Percentiles rank a stretch among this genome's conserved stretches.
These are phyloP conservation scores for Plectranthus barbatus DNA, from an alignment of 257 asterid genomes.

Conservation along the genomic window DNA sequence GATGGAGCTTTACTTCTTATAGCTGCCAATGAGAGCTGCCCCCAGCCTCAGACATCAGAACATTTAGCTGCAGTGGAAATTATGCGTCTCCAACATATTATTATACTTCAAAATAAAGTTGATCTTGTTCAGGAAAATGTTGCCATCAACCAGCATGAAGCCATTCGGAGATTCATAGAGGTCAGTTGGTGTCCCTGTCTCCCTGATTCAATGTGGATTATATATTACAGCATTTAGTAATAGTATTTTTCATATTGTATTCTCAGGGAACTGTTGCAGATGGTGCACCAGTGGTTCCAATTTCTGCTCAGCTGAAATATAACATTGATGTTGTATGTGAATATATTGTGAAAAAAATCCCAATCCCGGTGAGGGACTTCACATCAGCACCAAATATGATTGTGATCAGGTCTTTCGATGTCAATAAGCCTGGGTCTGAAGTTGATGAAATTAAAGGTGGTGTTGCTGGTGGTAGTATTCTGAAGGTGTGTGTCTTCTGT, in stretches of 20 bases:
- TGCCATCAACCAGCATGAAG: slow-evolving; percentile 95
- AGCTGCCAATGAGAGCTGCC: slow-evolving; percentile 95
- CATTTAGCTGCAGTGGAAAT: slow-evolving; percentile 96
- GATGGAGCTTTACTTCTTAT: slow-evolving; percentile 92
- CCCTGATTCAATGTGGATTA: background rate
- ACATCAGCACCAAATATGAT: slow-evolving; percentile 93
- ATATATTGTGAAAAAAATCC: slow-evolving; percentile 78
- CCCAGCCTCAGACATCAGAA: slow-evolving; percentile 98
- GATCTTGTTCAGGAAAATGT: slow-evolving; percentile 96
- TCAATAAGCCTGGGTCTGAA: slow-evolving; percentile 96
- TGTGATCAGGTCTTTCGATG: slow-evolving; percentile 94
- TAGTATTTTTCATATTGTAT: slow-evolving; percentile 3
- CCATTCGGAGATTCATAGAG: slow-evolving; percentile 87
- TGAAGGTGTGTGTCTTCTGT: slow-evolving; percentile 45
- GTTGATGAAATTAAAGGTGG: slow-evolving; percentile 96
- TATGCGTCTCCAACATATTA: slow-evolving; percentile 88
- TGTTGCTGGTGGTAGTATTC: slow-evolving; percentile 98
- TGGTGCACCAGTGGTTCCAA: slow-evolving; percentile 87
- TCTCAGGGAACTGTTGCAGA: slow-evolving; percentile 93
- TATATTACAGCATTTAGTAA: background rate
- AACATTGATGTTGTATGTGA: slow-evolving; percentile 91
- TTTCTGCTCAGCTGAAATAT: slow-evolving; percentile 94
- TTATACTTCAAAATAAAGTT: slow-evolving; percentile 93
- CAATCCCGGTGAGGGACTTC: slow-evolving; percentile 88
- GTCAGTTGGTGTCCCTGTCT: slow-evolving; percentile 26